phyloP scores from a whole-genome alignment of 176 grass and related monocot species.

The Carex pumila region DNA sequence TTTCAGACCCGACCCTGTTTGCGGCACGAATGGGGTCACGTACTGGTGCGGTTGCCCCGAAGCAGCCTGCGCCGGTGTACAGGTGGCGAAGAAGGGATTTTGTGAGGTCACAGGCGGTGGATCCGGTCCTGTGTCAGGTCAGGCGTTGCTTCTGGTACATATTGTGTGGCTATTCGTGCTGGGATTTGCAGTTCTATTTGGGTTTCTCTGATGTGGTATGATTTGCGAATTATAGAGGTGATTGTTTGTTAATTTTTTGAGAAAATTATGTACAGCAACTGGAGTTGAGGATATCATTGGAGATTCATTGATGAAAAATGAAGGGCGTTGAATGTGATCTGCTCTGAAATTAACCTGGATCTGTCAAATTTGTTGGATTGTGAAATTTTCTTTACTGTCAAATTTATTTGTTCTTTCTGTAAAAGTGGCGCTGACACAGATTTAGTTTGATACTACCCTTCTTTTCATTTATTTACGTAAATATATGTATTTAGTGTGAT shows the following conservation, averaged over 20 bases:
- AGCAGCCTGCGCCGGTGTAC: conserved; percentile 66
- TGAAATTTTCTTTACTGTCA: not conserved
- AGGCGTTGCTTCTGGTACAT: conserved; percentile 79
- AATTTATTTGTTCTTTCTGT: not conserved
- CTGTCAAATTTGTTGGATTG: not conserved
- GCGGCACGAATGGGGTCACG: conserved; percentile 63
- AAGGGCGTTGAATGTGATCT: not conserved
- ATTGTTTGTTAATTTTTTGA: not conserved
- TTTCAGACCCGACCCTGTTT: conserved; percentile 82
- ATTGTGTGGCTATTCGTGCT: conserved; percentile 93
- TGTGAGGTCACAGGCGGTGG: conserved; percentile 65
- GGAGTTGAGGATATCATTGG: not conserved
- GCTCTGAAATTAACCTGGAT: not conserved
- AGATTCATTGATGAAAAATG: not conserved
- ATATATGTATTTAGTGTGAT: conserved; percentile 2
- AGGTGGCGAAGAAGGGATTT: conserved; percentile 55
- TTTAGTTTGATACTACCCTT: not conserved
- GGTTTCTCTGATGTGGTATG: conserved; percentile 47
- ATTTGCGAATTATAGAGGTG: not conserved
- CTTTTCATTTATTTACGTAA: conserved; percentile 21
- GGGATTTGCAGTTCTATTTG: conserved; percentile 71
- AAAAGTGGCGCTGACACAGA: not conserved
- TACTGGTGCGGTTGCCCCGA: conserved; percentile 88
- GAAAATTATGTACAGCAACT: not conserved
- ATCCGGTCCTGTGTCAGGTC: conserved; percentile 54